Conservation (phyloP, 2,329 filamentous ascomycete species). For the Sporothrix mexicana region DNA sequence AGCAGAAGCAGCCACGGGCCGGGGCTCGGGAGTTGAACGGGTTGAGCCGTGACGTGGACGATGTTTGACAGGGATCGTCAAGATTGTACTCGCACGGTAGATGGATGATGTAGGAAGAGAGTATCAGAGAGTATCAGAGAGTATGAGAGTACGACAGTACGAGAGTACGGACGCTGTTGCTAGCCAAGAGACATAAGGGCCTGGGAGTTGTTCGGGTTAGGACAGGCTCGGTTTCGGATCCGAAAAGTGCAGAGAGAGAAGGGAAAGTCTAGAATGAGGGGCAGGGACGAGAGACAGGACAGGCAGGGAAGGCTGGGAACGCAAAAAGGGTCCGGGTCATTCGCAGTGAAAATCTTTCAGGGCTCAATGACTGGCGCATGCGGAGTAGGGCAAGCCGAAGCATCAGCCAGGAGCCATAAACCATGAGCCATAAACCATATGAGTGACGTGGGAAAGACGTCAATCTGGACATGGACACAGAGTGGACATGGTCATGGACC, state of each 20-base stretch:
- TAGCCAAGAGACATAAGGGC: conserved; percentile 20
- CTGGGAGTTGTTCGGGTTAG: conserved; percentile 29
- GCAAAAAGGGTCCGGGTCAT: background rate
- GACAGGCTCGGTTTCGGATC: conserved; percentile 31
- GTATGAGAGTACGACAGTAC: background rate
- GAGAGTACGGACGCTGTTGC: conserved; percentile 2
- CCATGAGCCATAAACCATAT: background rate
- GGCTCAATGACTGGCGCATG: conserved; percentile 12
- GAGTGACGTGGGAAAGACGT: background rate
- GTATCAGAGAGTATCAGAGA: background rate
- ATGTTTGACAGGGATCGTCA: background rate
- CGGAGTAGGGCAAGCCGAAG: background rate
- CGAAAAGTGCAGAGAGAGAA: conserved; percentile 28
- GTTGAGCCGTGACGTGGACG: background rate
- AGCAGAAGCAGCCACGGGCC: conserved; percentile 11
- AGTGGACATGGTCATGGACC: background rate
- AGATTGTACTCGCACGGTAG: no score
- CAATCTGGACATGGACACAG: background rate
- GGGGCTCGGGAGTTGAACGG: conserved; percentile 11
- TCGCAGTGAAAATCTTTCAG: background rate
- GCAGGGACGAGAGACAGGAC: background rate
- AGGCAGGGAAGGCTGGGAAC: no score
- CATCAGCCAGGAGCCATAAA: no score
- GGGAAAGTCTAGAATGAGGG: background rate
- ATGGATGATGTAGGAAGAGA: background rate